Evolutionary conservation across 2,329 filamentous ascomycete species (phyloP), one percentile per base, ranked within the genome.

Genomic region (Exophiala mesophila): DNA sequence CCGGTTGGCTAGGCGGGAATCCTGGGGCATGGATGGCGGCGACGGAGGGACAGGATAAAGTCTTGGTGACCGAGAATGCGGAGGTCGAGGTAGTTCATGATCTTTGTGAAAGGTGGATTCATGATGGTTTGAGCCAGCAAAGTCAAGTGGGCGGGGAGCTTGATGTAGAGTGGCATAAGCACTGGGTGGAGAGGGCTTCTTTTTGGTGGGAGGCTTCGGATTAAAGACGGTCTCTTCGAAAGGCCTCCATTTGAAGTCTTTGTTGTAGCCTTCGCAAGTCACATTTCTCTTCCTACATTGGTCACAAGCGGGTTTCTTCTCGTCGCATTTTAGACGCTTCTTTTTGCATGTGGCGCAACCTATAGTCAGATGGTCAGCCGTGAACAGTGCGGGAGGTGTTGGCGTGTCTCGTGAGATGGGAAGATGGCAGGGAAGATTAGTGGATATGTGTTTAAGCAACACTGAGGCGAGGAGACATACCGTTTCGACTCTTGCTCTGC

Each of bases 401-500:
- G 23, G 23, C 23, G 12, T 26, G 23, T 12, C 12, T 6, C 7
- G 23, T 7, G 23, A n/a, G n/a, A n/a, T n/a, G n/a, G n/a, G n/a
- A n/a, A n/a, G n/a, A n/a, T n/a, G n/a, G n/a, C n/a, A 28, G 24
- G 24, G 24, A 28, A 8, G 8, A 8, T 28, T 8, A n/a, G 24
- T 28, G 24, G 24, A 28, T n/a, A 28, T 8, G 8, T 28, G n/a
- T 28, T 28, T 8, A 28, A 8, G n/a, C 24, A 8, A 28, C 8
- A 34, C n/a, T 4, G 26, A 4, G 35, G 7, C 4, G 26, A 31
- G 21, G 9, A 16, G n/a, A 65, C 73, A 56, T 77, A 85, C 82
- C 82, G 69, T 85, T 85, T 55, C 82, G 78, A 65, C 81, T 85
- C 63, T 86, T 86, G 47, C 80, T 82, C 64, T 85, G 82, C 59